These are phyloP conservation scores for Solanum appendiculatum DNA, from an alignment of 257 asterid species.

Conservation along the genomic window DNA sequence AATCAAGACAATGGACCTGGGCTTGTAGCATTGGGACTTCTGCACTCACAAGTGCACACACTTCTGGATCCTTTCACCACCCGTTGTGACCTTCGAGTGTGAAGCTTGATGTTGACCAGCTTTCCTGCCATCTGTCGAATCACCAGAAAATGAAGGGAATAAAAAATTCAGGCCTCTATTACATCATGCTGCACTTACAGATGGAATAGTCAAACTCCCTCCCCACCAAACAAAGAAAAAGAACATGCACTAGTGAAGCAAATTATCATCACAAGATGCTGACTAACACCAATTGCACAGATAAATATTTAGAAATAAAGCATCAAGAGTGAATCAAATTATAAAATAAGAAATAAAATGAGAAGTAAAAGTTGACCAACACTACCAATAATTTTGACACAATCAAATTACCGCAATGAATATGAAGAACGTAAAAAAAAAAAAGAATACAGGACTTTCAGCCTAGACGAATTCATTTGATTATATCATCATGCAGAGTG, in stretches of 20 bases:
- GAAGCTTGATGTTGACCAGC: constrained; percentile 80
- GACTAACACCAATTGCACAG: not conserved
- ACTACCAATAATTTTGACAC: not conserved
- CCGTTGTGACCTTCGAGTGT: constrained; percentile 71
- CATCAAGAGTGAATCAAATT: not conserved
- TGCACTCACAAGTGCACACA: constrained; percentile 72
- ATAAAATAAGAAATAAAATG: not conserved
- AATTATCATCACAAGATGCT: not conserved
- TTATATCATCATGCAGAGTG: not conserved
- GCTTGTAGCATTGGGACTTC: constrained; percentile 54
- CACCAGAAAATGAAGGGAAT: not conserved
- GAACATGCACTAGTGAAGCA: not conserved
- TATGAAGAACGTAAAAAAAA: not conserved
- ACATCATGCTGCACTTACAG: not conserved
- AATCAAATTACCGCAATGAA: not conserved
- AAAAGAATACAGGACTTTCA: not conserved
- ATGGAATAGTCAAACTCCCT: not conserved
- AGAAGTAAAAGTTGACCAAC: not conserved
- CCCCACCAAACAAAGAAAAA: not conserved
- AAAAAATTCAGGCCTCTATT: not conserved
- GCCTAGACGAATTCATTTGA: not conserved
- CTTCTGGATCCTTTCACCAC: constrained; percentile 81
- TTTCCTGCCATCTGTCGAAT: constrained; percentile 75
- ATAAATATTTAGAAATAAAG: not conserved
- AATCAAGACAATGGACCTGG: constrained; percentile 29